Percentiles rank a stretch among this genome's conserved stretches.
These are phyloP conservation scores for Neopestalotiopsis clavispora DNA, from an alignment of 2,329 filamentous ascomycete species.

Conservation along the genomic window DNA sequence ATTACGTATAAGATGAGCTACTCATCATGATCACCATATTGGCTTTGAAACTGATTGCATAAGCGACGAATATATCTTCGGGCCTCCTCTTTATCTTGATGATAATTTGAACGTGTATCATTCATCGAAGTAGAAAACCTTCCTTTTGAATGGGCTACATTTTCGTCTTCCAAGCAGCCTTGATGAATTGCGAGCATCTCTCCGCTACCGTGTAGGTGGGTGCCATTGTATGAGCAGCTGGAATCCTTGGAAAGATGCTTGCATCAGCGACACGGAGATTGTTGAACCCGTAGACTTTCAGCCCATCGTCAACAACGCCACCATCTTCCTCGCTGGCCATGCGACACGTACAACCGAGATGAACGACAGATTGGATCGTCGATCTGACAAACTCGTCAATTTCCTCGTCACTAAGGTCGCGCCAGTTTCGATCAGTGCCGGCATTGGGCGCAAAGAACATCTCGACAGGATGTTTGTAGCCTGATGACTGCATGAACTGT, in stretches of 20 bases:
- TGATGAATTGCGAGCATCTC: constrained; percentile 24
- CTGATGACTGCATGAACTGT: constrained; percentile 29
- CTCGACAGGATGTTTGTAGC: constrained; percentile 31
- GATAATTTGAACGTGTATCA: too few species aligned
- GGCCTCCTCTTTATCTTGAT: too few species aligned
- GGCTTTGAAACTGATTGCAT: too few species aligned
- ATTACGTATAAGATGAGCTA: too few species aligned
- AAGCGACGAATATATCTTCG: too few species aligned
- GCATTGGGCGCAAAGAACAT: constrained; percentile 29
- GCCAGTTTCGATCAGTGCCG: constrained; percentile 24
- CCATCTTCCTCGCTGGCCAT: constrained; percentile 37
- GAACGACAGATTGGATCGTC: constrained; percentile 31
- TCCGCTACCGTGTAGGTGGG: constrained; percentile 54
- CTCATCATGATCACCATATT: too few species aligned
- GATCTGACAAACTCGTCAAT: constrained; percentile 33
- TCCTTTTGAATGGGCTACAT: too few species aligned
- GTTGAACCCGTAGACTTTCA: constrained; percentile 45
- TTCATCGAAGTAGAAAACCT: too few species aligned
- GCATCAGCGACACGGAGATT: constrained; percentile 48
- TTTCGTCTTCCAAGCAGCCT: constrained; percentile 20
- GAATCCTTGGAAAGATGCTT: constrained; percentile 48
- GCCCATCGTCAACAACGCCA: constrained; percentile 44
- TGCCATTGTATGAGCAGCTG: constrained; percentile 50
- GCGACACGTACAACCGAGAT: constrained; percentile 48
- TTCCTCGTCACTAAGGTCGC: constrained; percentile 32